Conservation (phyloP, 169 alveolate genomes). For the Plasmodium inui region DNA sequence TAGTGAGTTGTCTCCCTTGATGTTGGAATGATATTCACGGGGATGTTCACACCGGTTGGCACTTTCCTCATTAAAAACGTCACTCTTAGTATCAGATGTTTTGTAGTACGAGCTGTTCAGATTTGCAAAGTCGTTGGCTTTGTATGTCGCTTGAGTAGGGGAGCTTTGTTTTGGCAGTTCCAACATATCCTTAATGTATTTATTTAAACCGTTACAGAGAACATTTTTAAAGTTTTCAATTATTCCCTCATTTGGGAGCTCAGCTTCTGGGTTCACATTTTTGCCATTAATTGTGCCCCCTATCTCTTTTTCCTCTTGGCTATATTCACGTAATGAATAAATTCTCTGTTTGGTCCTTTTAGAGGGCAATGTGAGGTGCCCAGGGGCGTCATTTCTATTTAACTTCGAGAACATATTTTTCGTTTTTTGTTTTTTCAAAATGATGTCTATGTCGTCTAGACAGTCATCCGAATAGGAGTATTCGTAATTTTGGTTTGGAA, state of each 20-base stretch:
- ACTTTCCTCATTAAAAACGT: neutral
- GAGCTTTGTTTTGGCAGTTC: constrained; percentile 1
- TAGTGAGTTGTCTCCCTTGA: neutral
- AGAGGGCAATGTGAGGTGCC: constrained; percentile 11
- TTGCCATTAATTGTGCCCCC: neutral
- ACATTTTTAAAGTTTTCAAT: constrained; percentile 69
- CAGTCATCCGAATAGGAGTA: neutral
- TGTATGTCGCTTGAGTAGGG: neutral
- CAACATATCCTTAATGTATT: constrained; percentile 47
- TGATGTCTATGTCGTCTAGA: constrained; percentile 67
- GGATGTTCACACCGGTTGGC: neutral
- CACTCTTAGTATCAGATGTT: neutral
- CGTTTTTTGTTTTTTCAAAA: constrained; percentile 36
- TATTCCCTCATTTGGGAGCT: constrained; percentile 10
- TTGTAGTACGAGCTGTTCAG: neutral
- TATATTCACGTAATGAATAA: constrained; percentile 28
- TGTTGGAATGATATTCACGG: neutral
- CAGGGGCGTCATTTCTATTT: constrained; percentile 4
- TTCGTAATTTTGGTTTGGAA: neutral
- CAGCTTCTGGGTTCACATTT: neutral
- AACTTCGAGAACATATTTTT: constrained; percentile 37
- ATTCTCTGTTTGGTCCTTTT: constrained; percentile 42
- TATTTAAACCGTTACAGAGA: constrained; percentile 34
- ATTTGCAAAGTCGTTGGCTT: neutral
- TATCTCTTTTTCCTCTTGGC: neutral